Percentiles rank a stretch among this genome's conserved stretches.
These are phyloP conservation scores for Ustilago hordei DNA, from an alignment of 1,284 basidiomycete genomes.

Conservation along the genomic window DNA sequence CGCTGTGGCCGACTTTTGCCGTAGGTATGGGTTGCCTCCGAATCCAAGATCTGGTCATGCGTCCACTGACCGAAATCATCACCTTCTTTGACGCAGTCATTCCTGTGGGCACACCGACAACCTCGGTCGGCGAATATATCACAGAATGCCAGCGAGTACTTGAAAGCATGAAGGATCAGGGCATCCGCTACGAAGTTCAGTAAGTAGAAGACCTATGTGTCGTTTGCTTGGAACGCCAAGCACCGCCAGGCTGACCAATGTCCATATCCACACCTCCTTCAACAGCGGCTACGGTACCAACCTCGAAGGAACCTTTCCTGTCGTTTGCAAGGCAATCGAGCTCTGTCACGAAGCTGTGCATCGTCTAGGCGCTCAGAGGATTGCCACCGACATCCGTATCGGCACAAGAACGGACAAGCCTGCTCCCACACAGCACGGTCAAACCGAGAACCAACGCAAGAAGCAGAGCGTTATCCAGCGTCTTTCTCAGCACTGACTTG, in stretches of 20 bases:
- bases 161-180: slow-evolving; percentile 55
- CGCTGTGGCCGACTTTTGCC: slow-evolving; percentile 61
- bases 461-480: slow-evolving; percentile 64
- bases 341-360: slow-evolving; percentile 67
- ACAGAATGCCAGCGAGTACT: slow-evolving; percentile 67
- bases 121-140: slow-evolving; percentile 67
- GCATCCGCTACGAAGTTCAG: slow-evolving; percentile 66
- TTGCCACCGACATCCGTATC: slow-evolving; percentile 68
- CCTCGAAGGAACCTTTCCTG: slow-evolving; percentile 62
- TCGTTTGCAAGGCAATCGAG: slow-evolving; percentile 63
- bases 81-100: slow-evolving; percentile 50
- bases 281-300: slow-evolving; percentile 68
- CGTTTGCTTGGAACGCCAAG: background rate
- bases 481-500: slow-evolving; percentile 28
- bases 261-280: background rate
- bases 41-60: background rate
- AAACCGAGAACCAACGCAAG: slow-evolving; percentile 66
- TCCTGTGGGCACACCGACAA: slow-evolving; percentile 65
- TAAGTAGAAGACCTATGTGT: slow-evolving; percentile 18
- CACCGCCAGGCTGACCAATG: slow-evolving; percentile 4
- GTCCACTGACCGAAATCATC: background rate
- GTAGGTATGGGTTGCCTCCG: slow-evolving; percentile 23
- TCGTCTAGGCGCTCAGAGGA: slow-evolving; percentile 63
- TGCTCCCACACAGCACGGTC: slow-evolving; percentile 32
- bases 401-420: slow-evolving; percentile 66